Percentiles rank a stretch among this genome's conserved stretches.
Evolutionary conservation across 2,329 filamentous ascomycete species (phyloP).

Genomic region (Aureobasidium sp.): DNA sequence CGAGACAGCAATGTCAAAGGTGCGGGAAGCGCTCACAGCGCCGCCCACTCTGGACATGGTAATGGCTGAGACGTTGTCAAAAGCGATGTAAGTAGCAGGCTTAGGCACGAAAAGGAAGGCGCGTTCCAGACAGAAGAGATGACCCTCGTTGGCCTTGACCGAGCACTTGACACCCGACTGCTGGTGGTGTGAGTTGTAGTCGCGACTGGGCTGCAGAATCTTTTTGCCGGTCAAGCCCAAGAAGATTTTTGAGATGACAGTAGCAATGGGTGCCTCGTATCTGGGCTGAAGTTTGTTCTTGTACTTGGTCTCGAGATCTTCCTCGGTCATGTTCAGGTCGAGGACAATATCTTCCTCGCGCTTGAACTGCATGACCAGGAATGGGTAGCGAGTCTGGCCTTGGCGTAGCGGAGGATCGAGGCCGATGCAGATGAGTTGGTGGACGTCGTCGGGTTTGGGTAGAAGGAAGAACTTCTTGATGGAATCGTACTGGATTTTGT

Average conservation of each 20-base stretch:
- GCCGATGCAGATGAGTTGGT: constrained; percentile 89
- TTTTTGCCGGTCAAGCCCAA: constrained; percentile 90
- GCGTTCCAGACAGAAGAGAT: constrained; percentile 94
- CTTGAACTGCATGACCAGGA: constrained; percentile 99
- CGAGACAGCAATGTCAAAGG: constrained; percentile 91
- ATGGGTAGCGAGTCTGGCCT: constrained; percentile 95
- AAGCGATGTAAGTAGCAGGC: constrained; percentile 92
- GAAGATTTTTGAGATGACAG: constrained; percentile 94
- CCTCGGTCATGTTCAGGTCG: constrained; percentile 91
- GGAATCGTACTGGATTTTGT: constrained; percentile 97
- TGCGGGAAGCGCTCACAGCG: constrained; percentile 85
- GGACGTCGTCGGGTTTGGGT: constrained; percentile 95
- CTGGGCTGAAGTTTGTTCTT: constrained; percentile 79
- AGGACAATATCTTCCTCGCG: constrained; percentile 94
- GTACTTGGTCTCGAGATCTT: constrained; percentile 76
- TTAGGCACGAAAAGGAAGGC: constrained; percentile 99
- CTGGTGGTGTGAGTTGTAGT: constrained; percentile 87
- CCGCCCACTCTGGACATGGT: constrained; percentile 95
- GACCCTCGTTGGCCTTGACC: constrained; percentile 99
- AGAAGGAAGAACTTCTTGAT: constrained; percentile 99
- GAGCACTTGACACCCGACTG: constrained; percentile 97
- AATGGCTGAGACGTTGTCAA: constrained; percentile 84
- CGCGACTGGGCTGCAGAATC: constrained; percentile 85
- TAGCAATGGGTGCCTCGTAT: constrained; percentile 89
- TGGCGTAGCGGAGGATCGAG: constrained; percentile 91